Evolutionary conservation across 2,329 filamentous ascomycete genomes (phyloP).

Genomic region (Bipolaris sorokiniana): DNA sequence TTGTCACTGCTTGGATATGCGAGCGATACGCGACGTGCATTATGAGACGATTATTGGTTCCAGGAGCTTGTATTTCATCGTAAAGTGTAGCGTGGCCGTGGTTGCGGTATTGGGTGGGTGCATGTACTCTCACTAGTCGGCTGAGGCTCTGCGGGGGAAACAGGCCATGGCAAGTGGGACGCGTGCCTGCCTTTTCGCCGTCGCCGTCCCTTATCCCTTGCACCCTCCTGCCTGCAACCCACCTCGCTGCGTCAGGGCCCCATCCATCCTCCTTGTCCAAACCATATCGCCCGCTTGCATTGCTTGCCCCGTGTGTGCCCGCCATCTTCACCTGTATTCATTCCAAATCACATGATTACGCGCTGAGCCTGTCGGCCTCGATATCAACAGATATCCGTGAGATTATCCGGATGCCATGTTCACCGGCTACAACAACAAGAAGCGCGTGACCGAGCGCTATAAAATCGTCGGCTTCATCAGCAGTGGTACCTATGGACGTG

Average conservation of each 20-base stretch:
- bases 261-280: slow-evolving; percentile 3
- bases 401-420: slow-evolving; percentile 49
- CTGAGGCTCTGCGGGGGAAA: slow-evolving; percentile 15
- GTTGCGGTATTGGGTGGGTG: background rate
- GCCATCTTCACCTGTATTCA: background rate
- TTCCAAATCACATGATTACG: background rate
- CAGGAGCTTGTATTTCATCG: background rate
- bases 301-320: slow-evolving; percentile 25
- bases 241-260: background rate
- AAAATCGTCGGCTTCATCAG: slow-evolving; percentile 98
- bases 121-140: no score
- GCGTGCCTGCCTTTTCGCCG: slow-evolving; percentile 21
- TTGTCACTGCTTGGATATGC: slow-evolving; percentile 14
- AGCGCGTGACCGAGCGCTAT: slow-evolving; percentile 89
- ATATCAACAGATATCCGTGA: slow-evolving; percentile 27
- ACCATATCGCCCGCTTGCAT: slow-evolving; percentile 20
- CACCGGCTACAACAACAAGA: slow-evolving; percentile 69
- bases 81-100: background rate
- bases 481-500: slow-evolving; percentile 94
- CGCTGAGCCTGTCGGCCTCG: slow-evolving; percentile 10
- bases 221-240: background rate
- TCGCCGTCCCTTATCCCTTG: background rate
- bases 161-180: slow-evolving; percentile 35
- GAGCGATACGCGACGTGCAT: slow-evolving; percentile 1
- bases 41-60: background rate